A percentile compares a stretch with the other conserved stretches of the same genome.
Conservation (phyloP, 2,329 filamentous ascomycete genomes). For the Aspergillus sp. region DNA sequence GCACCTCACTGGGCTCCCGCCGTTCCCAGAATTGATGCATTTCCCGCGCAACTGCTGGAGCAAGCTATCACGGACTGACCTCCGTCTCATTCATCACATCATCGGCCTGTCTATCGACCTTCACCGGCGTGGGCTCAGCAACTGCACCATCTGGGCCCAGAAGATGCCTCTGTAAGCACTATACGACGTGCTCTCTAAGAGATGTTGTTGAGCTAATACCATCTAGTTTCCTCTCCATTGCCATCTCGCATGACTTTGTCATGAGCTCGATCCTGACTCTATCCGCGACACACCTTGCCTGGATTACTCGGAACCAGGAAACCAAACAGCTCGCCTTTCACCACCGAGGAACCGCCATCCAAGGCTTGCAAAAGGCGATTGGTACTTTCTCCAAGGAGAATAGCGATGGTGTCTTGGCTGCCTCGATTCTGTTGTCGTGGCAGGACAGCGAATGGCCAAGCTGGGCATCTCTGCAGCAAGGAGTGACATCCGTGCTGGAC, state of each 20-base stretch:
- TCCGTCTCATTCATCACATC: slow-evolving; percentile 89
- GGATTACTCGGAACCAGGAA: slow-evolving; percentile 81
- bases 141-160: slow-evolving; percentile 89
- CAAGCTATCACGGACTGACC: slow-evolving; percentile 73
- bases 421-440: slow-evolving; percentile 91
- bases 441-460: slow-evolving; percentile 93
- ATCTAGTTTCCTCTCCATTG: slow-evolving; percentile 76
- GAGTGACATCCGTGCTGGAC: slow-evolving; percentile 85
- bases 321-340: slow-evolving; percentile 88
- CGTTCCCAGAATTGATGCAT: slow-evolving; percentile 79
- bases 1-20: slow-evolving; percentile 82
- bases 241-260: slow-evolving; percentile 80
- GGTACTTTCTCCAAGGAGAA: slow-evolving; percentile 81
- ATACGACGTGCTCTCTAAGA: slow-evolving; percentile 2
- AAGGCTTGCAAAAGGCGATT: slow-evolving; percentile 86
- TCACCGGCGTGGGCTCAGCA: slow-evolving; percentile 73
- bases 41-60: slow-evolving; percentile 75
- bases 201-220: slow-evolving; percentile 27
- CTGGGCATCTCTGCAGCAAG: slow-evolving; percentile 92
- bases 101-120: slow-evolving; percentile 84
- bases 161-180: slow-evolving; percentile 83
- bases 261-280: slow-evolving; percentile 93
- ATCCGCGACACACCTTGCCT: slow-evolving; percentile 92
- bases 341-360: slow-evolving; percentile 82
- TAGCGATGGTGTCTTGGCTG: slow-evolving; percentile 88